Base-by-base conservation (phyloP, 2,329 filamentous ascomycete genomes). In the Apiospora hydei region DNA sequence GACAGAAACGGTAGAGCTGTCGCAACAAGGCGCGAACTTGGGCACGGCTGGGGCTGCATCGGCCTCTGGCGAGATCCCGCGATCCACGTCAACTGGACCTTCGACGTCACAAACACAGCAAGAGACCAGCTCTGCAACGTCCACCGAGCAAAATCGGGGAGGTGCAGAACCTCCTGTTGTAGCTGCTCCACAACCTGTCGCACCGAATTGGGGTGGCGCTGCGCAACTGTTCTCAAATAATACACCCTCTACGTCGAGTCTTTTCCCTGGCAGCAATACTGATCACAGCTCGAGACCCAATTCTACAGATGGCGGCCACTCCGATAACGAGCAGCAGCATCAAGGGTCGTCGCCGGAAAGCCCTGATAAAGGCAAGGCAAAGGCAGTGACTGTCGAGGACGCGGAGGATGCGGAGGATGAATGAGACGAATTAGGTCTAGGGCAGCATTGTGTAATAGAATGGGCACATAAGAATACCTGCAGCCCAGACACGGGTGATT, bases 171-270 rank as follows among this genome's bases (percentile, higher is more conserved):
- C 78, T 14, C 78, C 81, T 6, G 75, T 78, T 26, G 84, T 88
- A 21, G 83, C 86, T 18, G 84, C 86, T 5, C 86, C 87, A 2
- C 86, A 84, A 30, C 86, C 86, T 21, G 77, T 86, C 30, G 77
- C 84, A 72, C 87, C 87, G 6, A 85, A 84, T 71, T 89, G 88
- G 87, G 85, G 85, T 67, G 85, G 86, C 18, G 79, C 85, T 2
- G 82, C 85, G 21, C 87, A 88, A 76, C 79, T 88, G 0, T 88
- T 88, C 71, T 79, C 80, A 21, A 81, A 77, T 67, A 80, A 80
- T 24, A 67, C 70, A 38, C 51, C 66, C n/a, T 68, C 69, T 53
- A n/a, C 61, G 43, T 72, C 72, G 14, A 69, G 70, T 51, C 72
- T 73, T 0, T 73, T 74, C 18, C 69, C 76, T 21, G 66, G 68